Conservation (phyloP, 129 eudicot genomes). For the Chrysanthemum lavandulifolium region DNA sequence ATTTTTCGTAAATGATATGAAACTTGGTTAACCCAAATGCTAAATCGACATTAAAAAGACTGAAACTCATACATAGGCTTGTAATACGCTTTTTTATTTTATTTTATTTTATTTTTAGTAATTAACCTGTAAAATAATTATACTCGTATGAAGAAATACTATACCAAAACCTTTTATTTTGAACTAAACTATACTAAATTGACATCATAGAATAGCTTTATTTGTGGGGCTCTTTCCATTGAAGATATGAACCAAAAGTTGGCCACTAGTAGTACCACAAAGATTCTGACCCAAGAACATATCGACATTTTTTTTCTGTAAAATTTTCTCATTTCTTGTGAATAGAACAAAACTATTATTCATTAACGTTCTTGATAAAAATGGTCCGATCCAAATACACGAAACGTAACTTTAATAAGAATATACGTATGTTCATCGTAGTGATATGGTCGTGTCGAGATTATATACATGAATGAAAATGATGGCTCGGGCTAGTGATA, state of each 20-base stretch:
- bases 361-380: not conserved
- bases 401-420: not conserved
- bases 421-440: not conserved
- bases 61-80: too few species aligned
- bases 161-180: too few species aligned
- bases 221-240: constrained; percentile 31
- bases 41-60: too few species aligned
- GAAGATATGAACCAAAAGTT: constrained; percentile 38
- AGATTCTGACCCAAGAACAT: constrained; percentile 27
- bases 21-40: too few species aligned
- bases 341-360: not conserved
- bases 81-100: too few species aligned
- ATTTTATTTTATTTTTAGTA: too few species aligned
- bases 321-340: not conserved
- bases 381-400: not conserved
- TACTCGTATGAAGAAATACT: too few species aligned
- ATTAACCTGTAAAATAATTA: too few species aligned
- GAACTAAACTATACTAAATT: constrained; percentile 1
- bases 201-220: constrained; percentile 25
- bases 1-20: too few species aligned
- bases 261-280: constrained; percentile 31
- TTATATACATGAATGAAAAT: not conserved
- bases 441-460: not conserved
- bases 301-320: constrained; percentile 11
- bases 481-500: not conserved